phyloP scores from a whole-genome alignment of 805 yeast species.

The Saccharomycopsis vini region DNA sequence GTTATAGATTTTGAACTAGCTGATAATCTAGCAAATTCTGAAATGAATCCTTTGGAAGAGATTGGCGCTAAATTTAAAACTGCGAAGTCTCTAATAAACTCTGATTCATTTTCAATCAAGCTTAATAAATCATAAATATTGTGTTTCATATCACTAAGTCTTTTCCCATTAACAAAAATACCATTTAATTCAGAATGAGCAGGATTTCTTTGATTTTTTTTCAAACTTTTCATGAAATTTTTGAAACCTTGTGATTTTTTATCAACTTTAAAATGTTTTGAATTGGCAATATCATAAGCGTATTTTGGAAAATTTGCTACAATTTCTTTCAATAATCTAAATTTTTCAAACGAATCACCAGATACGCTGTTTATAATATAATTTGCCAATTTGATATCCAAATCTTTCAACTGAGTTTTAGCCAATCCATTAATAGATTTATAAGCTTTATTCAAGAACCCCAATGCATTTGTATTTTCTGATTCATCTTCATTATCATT shows the following conservation, averaged over 20 bases:
- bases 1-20: constrained; percentile 16
- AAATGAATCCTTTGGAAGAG: constrained; percentile 31
- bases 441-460: constrained; percentile 21
- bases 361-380: constrained; percentile 17
- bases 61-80: constrained; percentile 28
- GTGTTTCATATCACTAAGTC: constrained; percentile 37
- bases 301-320: constrained; percentile 49
- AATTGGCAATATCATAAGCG: constrained; percentile 31
- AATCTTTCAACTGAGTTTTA: constrained; percentile 27
- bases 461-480: constrained; percentile 3
- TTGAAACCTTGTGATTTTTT: constrained; percentile 17
- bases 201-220: constrained; percentile 31
- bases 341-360: constrained; percentile 24
- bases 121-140: constrained; percentile 36
- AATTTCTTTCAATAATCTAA: constrained; percentile 31
- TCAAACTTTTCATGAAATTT: constrained; percentile 24
- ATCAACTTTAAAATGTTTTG: constrained; percentile 14
- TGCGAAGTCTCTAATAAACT: constrained; percentile 20
- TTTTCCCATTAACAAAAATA: constrained; percentile 63
- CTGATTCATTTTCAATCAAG: constrained; percentile 31
- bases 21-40: constrained; percentile 31
- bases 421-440: constrained; percentile 27
- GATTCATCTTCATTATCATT: constrained; percentile 1
- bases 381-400: constrained; percentile 36
- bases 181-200: constrained; percentile 34